Percentiles rank a stretch among this genome's conserved stretches.
Conservation (phyloP, 805 yeast genomes). For the Cyberlindnera galapagoensis region DNA sequence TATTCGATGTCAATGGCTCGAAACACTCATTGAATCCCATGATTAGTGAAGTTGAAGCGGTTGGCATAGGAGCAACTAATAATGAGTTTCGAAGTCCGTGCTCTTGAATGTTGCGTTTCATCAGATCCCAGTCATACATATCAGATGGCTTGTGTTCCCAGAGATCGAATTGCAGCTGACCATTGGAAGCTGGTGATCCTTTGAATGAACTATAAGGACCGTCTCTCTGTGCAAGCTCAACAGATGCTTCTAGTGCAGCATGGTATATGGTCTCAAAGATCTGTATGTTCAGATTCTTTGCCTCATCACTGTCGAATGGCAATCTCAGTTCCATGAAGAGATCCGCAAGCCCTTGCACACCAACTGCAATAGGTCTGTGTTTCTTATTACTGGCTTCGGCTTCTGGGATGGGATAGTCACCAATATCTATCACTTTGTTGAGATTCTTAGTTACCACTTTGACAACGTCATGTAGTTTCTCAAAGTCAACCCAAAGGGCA, state of each 20-base stretch:
- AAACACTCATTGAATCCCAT: constrained; percentile 92
- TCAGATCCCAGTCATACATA: constrained; percentile 79
- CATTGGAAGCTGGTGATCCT: constrained; percentile 90
- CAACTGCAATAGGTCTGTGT: constrained; percentile 92
- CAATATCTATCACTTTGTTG: constrained; percentile 78
- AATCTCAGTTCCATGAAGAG: constrained; percentile 70
- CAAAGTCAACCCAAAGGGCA: constrained; percentile 45
- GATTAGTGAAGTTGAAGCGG: constrained; percentile 96
- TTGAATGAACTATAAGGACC: constrained; percentile 70
- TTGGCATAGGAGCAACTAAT: constrained; percentile 93
- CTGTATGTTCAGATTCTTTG: constrained; percentile 68
- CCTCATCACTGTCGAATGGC: constrained; percentile 82
- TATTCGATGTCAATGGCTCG: constrained; percentile 92
- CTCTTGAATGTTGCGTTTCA: constrained; percentile 51
- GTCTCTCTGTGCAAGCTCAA: constrained; percentile 62
- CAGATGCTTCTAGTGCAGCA: constrained; percentile 82
- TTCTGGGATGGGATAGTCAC: constrained; percentile 74
- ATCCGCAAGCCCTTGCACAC: constrained; percentile 97
- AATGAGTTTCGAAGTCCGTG: constrained; percentile 84
- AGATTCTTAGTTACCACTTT: constrained; percentile 76
- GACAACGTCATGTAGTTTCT: constrained; percentile 64
- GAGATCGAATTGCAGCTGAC: constrained; percentile 77
- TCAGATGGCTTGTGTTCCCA: constrained; percentile 78
- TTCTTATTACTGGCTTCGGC: constrained; percentile 72
- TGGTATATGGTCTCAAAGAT: constrained; percentile 95